phyloP scores from a whole-genome alignment of 2,329 filamentous ascomycete species.

The Colletotrichum shisoi region DNA sequence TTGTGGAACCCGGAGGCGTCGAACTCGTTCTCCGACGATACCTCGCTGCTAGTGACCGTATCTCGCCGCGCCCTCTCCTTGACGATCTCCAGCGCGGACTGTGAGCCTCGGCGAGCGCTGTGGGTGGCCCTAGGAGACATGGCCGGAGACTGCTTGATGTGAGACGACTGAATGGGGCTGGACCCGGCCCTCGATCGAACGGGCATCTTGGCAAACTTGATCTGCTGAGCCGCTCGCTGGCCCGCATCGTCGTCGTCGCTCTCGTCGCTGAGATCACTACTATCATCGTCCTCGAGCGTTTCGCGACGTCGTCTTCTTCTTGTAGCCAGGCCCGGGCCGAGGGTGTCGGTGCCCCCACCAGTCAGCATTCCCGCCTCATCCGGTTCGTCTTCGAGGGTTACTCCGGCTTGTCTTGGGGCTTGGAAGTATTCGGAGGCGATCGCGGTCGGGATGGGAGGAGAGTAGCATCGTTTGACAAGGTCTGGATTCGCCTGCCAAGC shows the following conservation, averaged over 20 bases:
- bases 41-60: constrained; percentile 82
- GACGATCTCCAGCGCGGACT: constrained; percentile 73
- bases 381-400: constrained; percentile 73
- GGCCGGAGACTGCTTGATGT: constrained; percentile 62
- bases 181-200: constrained; percentile 85
- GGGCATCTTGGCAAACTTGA: constrained; percentile 96
- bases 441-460: constrained; percentile 83
- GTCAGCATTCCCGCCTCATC: constrained; percentile 78
- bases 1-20: constrained; percentile 72
- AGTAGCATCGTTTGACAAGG: constrained; percentile 83
- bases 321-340: constrained; percentile 71
- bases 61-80: constrained; percentile 75
- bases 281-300: constrained; percentile 84
- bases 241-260: constrained; percentile 78
- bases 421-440: constrained; percentile 87
- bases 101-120: constrained; percentile 69
- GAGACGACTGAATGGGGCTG: constrained; percentile 78
- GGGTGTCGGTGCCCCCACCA: constrained; percentile 71
- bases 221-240: constrained; percentile 79
- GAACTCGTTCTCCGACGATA: constrained; percentile 83
- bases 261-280: constrained; percentile 83
- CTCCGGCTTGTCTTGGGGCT: constrained; percentile 67
- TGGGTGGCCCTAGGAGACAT: constrained; percentile 58
- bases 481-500: constrained; percentile 79
- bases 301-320: constrained; percentile 73